Percentiles rank a stretch among this genome's conserved stretches.
These are phyloP conservation scores for Russula olivacea DNA, from an alignment of 768 basidiomycete species.

Conservation along the genomic window DNA sequence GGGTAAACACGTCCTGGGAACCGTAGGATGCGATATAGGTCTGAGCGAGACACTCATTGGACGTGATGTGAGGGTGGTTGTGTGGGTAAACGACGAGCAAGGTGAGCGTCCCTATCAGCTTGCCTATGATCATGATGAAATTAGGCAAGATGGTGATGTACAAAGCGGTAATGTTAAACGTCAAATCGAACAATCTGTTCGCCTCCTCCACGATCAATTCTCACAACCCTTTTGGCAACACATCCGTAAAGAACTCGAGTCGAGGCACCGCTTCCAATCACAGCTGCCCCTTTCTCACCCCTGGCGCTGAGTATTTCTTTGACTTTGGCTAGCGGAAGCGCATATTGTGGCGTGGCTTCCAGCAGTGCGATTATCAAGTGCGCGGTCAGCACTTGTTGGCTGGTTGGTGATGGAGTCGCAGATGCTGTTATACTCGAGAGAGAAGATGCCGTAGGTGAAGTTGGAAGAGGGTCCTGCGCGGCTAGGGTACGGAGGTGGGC, in stretches of 20 bases:
- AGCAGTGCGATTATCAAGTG: conserved; percentile 58
- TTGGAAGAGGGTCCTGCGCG: conserved; percentile 43
- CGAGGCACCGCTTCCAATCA: conserved; percentile 31
- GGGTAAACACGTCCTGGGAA: conserved; percentile 46
- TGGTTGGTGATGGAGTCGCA: conserved; percentile 38
- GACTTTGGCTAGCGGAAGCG: conserved; percentile 55
- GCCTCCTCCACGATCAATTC: conserved; percentile 67
- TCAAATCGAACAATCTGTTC: conserved; percentile 76
- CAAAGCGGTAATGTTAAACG: conserved; percentile 30
- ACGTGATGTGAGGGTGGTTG: conserved; percentile 34
- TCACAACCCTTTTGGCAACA: conserved; percentile 74
- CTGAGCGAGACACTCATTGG: conserved; percentile 41
- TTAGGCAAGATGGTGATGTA: not conserved
- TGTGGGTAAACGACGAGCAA: conserved; percentile 43
- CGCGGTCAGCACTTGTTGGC: conserved; percentile 68
- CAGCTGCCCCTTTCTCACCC: conserved; percentile 32
- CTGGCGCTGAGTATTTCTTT: conserved; percentile 51
- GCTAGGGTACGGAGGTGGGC: conserved; percentile 54
- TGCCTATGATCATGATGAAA: conserved; percentile 17
- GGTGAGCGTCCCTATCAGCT: conserved; percentile 19
- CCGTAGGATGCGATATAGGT: conserved; percentile 55
- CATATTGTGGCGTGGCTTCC: conserved; percentile 44
- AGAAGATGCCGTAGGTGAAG: conserved; percentile 53
- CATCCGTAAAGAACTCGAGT: conserved; percentile 67
- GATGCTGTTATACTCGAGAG: conserved; percentile 42